phyloP scores from a whole-genome alignment of 148 eudicot species.

The Cornus kousa region DNA sequence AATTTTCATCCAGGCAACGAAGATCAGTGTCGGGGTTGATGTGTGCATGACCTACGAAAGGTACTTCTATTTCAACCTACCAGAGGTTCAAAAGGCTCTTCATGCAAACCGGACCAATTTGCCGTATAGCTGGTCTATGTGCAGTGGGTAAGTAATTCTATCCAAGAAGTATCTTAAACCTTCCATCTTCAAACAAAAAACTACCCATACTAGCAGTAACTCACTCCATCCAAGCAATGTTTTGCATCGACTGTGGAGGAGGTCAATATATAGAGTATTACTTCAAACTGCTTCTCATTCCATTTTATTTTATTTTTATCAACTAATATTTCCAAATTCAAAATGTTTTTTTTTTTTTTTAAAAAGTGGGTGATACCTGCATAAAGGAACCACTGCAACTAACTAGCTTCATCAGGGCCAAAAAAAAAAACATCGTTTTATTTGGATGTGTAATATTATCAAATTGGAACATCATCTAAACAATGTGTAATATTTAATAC shows the following conservation, averaged over 20 bases:
- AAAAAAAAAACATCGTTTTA: too few relatives aligned
- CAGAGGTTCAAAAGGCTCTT: slow-evolving; percentile 91
- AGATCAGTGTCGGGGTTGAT: slow-evolving; percentile 86
- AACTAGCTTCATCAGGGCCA: too few relatives aligned
- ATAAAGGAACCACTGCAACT: too few relatives aligned
- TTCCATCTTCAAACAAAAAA: background rate
- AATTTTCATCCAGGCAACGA: slow-evolving; percentile 59
- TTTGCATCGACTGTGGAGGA: background rate
- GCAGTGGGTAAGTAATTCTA: slow-evolving; percentile 59
- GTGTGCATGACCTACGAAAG: slow-evolving; percentile 87
- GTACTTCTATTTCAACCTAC: slow-evolving; percentile 82
- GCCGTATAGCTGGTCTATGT: slow-evolving; percentile 87
- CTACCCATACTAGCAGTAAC: background rate
- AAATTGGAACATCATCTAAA: too few relatives aligned
- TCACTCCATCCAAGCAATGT: background rate
- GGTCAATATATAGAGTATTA: background rate
- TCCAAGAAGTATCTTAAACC: background rate
- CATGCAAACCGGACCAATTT: slow-evolving; percentile 90
- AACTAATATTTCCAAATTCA: too few relatives aligned
- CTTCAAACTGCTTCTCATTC: too few relatives aligned
- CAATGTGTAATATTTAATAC: too few relatives aligned
- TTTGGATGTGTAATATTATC: too few relatives aligned
- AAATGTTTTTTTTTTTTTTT: too few relatives aligned
- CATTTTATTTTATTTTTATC: too few relatives aligned
- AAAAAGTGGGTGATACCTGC: too few relatives aligned